Evolutionary conservation across 768 basidiomycete genomes (phyloP).

Genomic region (Pleurotus platypus): DNA sequence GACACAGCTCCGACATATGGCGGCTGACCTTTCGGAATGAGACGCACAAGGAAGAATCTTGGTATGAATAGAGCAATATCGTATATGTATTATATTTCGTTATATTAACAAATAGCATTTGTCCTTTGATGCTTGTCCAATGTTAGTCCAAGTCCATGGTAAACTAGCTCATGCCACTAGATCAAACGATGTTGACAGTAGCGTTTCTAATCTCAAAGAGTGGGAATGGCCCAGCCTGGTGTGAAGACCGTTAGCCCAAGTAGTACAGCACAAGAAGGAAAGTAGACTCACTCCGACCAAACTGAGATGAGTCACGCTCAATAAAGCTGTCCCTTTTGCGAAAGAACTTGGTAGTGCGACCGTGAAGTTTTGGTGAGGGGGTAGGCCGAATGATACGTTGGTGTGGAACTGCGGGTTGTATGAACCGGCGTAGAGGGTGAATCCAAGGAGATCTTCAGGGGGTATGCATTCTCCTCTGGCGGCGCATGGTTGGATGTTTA

Average conservation of each 20-base stretch:
- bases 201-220: slow-evolving; percentile 3
- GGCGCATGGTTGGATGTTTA: slow-evolving; percentile 37
- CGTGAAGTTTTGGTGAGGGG: slow-evolving; percentile 28
- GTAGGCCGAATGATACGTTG: slow-evolving; percentile 16
- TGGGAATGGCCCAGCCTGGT: slow-evolving; percentile 4
- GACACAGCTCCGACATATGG: too few species aligned
- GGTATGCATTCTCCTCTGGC: slow-evolving; percentile 15
- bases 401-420: slow-evolving; percentile 33
- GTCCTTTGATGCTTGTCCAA: neutral
- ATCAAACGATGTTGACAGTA: neutral
- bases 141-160: neutral
- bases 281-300: slow-evolving; percentile 14
- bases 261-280: neutral
- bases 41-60: too few species aligned
- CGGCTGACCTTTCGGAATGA: too few species aligned
- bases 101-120: neutral
- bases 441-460: slow-evolving; percentile 28
- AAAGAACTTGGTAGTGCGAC: slow-evolving; percentile 16
- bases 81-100: too few species aligned
- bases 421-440: slow-evolving; percentile 43
- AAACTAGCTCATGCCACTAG: neutral
- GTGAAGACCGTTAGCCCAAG: neutral
- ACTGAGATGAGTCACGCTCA: slow-evolving; percentile 14
- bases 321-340: slow-evolving; percentile 10
- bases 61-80: too few species aligned